These are phyloP conservation scores for Ophiobolus disseminans DNA, from an alignment of 2,329 filamentous ascomycete genomes.

Conservation along the genomic window DNA sequence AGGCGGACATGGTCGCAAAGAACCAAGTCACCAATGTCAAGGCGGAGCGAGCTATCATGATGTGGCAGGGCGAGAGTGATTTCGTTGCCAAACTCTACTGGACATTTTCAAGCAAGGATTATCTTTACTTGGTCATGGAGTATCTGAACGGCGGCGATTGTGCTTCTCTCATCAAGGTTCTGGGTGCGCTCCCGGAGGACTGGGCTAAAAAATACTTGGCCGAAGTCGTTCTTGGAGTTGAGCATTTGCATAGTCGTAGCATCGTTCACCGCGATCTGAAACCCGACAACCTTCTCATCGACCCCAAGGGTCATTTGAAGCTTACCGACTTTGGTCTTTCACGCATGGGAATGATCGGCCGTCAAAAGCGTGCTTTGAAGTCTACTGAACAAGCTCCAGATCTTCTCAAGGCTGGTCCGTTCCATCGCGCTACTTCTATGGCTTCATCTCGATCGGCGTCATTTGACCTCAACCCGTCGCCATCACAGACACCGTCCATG, in stretches of 20 bases:
- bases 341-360: conserved; percentile 93
- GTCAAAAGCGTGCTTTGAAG: conserved; percentile 91
- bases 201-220: conserved; percentile 98
- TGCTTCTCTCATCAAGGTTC: conserved; percentile 91
- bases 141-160: conserved; percentile 98
- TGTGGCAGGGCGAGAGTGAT: conserved; percentile 99
- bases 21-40: conserved; percentile 99
- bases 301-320: conserved; percentile 95
- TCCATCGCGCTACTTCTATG: conserved; percentile 83
- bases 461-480: conserved; percentile 85
- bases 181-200: conserved; percentile 90
- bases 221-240: conserved; percentile 94
- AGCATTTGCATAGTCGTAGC: conserved; percentile 90
- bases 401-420: conserved; percentile 88
- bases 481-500: conserved; percentile 83
- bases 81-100: conserved; percentile 99
- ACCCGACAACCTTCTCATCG: conserved; percentile 95
- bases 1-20: conserved; percentile 99
- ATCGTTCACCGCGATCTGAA: conserved; percentile 98
- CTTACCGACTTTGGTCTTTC: conserved; percentile 97
- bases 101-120: conserved; percentile 99
- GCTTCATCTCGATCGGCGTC: conserved; percentile 92
- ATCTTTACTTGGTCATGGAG: conserved; percentile 98
- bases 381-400: conserved; percentile 82
- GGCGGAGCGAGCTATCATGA: conserved; percentile 98